These are phyloP conservation scores for Pestalotiopsis sp. DNA, from an alignment of 2,329 filamentous ascomycete genomes.

Conservation along the genomic window DNA sequence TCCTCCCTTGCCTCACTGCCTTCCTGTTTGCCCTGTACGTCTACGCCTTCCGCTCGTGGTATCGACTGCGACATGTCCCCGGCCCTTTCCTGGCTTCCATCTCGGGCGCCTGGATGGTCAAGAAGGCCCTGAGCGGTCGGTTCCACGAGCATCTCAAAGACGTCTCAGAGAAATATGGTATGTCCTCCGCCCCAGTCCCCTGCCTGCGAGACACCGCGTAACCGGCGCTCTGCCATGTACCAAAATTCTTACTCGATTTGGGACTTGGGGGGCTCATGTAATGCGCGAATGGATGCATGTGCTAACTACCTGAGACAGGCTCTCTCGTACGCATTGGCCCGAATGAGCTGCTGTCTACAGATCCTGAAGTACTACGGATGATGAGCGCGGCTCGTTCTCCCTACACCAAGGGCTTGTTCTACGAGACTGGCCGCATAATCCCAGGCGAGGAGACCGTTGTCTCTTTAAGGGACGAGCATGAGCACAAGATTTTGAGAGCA, in stretches of 20 bases:
- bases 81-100: slow-evolving; percentile 28
- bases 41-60: slow-evolving; percentile 24
- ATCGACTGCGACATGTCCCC: slow-evolving; percentile 30
- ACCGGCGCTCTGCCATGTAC: background rate
- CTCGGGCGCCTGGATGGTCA: slow-evolving; percentile 27
- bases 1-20: slow-evolving; percentile 12
- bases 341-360: slow-evolving; percentile 26
- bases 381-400: slow-evolving; percentile 37
- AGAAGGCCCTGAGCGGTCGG: slow-evolving; percentile 22
- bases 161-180: slow-evolving; percentile 21
- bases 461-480: slow-evolving; percentile 34
- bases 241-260: background rate
- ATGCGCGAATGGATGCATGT: background rate
- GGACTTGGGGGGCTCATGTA: background rate
- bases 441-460: slow-evolving; percentile 37
- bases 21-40: slow-evolving; percentile 12
- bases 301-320: slow-evolving; percentile 13
- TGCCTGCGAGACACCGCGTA: background rate
- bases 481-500: slow-evolving; percentile 39
- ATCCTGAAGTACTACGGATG: slow-evolving; percentile 24
- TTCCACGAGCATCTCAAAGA: slow-evolving; percentile 25
- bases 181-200: background rate
- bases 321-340: slow-evolving; percentile 26
- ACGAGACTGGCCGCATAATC: slow-evolving; percentile 37
- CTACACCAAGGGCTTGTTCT: slow-evolving; percentile 38